Conservation (phyloP, 805 yeast species). For the Starmerella sp. region DNA sequence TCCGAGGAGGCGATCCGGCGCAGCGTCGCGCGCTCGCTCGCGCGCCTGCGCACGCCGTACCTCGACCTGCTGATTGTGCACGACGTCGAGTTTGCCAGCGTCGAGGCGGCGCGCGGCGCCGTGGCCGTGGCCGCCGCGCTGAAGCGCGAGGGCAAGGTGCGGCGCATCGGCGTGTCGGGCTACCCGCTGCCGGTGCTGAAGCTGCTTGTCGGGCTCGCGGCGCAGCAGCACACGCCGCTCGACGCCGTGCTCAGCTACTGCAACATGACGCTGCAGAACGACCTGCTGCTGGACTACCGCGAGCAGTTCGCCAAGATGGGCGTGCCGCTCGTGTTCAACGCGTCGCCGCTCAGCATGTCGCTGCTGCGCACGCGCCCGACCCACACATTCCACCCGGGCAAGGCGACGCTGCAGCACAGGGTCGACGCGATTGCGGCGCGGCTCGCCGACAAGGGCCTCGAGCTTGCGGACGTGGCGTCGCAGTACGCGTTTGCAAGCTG, state of each 20-base stretch:
- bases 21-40: constrained; percentile 56
- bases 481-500: constrained; percentile 60
- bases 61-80: constrained; percentile 77
- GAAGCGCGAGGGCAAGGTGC: constrained; percentile 51
- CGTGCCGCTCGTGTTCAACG: constrained; percentile 55
- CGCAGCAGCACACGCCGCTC: constrained; percentile 42
- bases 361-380: constrained; percentile 57
- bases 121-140: constrained; percentile 46
- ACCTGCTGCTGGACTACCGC: constrained; percentile 37
- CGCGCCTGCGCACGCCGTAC: constrained; percentile 54
- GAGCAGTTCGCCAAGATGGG: constrained; percentile 41
- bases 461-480: constrained; percentile 72
- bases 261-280: constrained; percentile 73
- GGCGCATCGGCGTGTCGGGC: constrained; percentile 69
- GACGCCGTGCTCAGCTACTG: constrained; percentile 73
- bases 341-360: constrained; percentile 83
- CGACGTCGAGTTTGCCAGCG: constrained; percentile 71
- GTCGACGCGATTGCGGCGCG: constrained; percentile 39
- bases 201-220: constrained; percentile 34
- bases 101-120: constrained; percentile 48
- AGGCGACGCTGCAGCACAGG: constrained; percentile 39
- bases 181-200: constrained; percentile 67
- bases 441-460: constrained; percentile 38
- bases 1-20: constrained; percentile 45
- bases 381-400: constrained; percentile 71